Evolutionary conservation across 768 basidiomycete genomes (phyloP).

Genomic region (Lentinula guzmanii): DNA sequence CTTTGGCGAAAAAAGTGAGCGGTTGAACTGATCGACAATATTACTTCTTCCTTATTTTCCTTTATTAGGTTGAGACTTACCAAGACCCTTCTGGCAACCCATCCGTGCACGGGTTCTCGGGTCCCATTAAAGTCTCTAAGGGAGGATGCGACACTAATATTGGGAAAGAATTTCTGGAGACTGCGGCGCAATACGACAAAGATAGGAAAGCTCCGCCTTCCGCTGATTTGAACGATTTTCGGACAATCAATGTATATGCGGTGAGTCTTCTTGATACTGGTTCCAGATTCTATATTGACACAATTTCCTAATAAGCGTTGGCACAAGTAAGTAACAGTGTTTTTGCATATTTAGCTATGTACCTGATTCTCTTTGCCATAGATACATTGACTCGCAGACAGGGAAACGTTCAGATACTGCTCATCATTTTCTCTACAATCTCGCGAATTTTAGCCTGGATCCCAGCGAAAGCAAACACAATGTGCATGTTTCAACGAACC

Average conservation of each 20-base stretch:
- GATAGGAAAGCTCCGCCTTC: constrained; percentile 13
- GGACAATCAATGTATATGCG: constrained; percentile 22
- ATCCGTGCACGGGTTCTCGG: constrained; percentile 27
- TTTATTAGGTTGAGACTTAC: constrained; percentile 31
- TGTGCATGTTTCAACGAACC: constrained; percentile 13
- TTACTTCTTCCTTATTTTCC: neutral
- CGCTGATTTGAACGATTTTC: constrained; percentile 29
- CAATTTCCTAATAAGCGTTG: neutral
- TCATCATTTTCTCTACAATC: constrained; percentile 23
- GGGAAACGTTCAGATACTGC: constrained; percentile 34
- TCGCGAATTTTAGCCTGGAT: constrained; percentile 3
- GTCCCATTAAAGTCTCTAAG: constrained; percentile 32
- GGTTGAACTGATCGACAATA: neutral
- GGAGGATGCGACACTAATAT: constrained; percentile 26
- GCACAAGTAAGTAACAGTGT: neutral
- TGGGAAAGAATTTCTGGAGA: constrained; percentile 30
- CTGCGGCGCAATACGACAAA: constrained; percentile 29
- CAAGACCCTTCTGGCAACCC: constrained; percentile 19
- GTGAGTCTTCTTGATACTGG: constrained; percentile 14
- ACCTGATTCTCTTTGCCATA: constrained; percentile 15
- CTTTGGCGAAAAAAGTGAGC: constrained; percentile 34
- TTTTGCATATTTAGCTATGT: neutral
- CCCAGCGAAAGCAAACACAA: neutral
- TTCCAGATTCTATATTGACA: neutral
- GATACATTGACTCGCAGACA: constrained; percentile 31